Percentiles rank a stretch among this genome's conserved stretches.
Evolutionary conservation across 192 early-diverging fungal genomes (phyloP).

Genomic region (Tieghemiomyces parasiticus): DNA sequence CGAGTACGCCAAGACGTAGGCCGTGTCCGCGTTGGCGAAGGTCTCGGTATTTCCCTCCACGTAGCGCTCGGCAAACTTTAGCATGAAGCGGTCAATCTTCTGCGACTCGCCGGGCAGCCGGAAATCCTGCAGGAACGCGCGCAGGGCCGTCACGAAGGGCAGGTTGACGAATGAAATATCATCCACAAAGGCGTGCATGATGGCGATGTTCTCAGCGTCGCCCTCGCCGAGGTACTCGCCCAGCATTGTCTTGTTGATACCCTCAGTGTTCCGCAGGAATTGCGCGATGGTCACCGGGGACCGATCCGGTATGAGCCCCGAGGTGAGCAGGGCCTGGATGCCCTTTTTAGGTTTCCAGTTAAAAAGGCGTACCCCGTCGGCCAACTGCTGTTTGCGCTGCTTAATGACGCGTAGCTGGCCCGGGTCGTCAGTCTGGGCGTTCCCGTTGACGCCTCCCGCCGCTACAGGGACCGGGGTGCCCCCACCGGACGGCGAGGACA

Average conservation of each 20-base stretch:
- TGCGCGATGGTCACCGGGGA: conserved; percentile 59
- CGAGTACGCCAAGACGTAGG: conserved; percentile 86
- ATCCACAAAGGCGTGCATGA: conserved; percentile 97
- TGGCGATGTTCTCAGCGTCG: conserved; percentile 77
- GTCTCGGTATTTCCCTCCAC: conserved; percentile 62
- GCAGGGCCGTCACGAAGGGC: conserved; percentile 64
- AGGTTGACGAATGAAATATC: conserved; percentile 61
- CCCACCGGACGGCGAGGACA: neutral
- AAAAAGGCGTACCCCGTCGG: conserved; percentile 64
- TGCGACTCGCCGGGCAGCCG: conserved; percentile 86
- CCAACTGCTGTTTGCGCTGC: conserved; percentile 69
- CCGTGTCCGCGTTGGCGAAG: conserved; percentile 86
- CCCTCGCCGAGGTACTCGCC: conserved; percentile 92
- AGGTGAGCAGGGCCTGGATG: conserved; percentile 51
- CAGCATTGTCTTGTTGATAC: conserved; percentile 72
- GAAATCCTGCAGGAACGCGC: conserved; percentile 75
- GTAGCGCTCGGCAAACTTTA: conserved; percentile 92
- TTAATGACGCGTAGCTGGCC: conserved; percentile 69
- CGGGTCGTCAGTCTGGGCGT: conserved; percentile 52
- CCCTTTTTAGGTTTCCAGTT: conserved; percentile 87
- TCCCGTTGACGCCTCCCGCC: neutral
- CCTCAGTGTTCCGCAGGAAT: conserved; percentile 62
- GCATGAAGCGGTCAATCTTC: conserved; percentile 95
- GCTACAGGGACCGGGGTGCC: no score
- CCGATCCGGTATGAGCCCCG: conserved; percentile 42